Base-by-base conservation (phyloP, 1,139 yeast species). In the Hemisphaericaspora lyxosophila region DNA sequence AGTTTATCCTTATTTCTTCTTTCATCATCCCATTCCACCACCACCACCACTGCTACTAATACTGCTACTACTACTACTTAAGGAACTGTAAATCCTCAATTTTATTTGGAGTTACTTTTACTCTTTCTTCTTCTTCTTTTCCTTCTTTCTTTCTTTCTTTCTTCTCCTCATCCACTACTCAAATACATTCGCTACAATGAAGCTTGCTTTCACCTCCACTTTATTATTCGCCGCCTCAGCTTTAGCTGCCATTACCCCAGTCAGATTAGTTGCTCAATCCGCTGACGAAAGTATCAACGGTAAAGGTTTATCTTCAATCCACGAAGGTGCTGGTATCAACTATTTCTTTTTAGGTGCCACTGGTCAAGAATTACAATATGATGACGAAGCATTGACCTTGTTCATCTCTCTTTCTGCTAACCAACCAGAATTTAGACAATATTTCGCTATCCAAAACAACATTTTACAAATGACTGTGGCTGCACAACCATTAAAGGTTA, bases 251-350 rank as follows among this genome's bases (percentile, higher is more conserved):
- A 36, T 55, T 28, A 35, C 46, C 31, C 38, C 32, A 16, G 41
- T 50, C 24, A 47, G 43, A 34, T 49, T 59, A 17, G 43, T 33
- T 33, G 57, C 50, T 36, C 34, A 49, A 34, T 60, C 73, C 11
- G 50, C 57, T 30, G 44, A 50, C 37, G 36, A 33, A 23, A 49
- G 45, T 12, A 33, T 58, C 35, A 45, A 53, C 47, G 64, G 63
- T 18, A 39, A 54, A 25, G 69, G 65, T 31, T 46, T 74, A 33
- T 43, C 53, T 31, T 48, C 64, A 22, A 45, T 47, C 32, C 82
- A 75, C 52, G 80, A 73, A 57, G 83, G 83, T 54, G 82, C 83
- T 34, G 83, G 73, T 43, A 57, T 75, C 49, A 65, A 71, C 60
- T 75, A 71, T 54, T 51, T 67, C 35, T 67, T 71, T 53, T 48